Evolutionary conservation across 768 basidiomycete species (phyloP).

Genomic region (Pisolithus sp.): DNA sequence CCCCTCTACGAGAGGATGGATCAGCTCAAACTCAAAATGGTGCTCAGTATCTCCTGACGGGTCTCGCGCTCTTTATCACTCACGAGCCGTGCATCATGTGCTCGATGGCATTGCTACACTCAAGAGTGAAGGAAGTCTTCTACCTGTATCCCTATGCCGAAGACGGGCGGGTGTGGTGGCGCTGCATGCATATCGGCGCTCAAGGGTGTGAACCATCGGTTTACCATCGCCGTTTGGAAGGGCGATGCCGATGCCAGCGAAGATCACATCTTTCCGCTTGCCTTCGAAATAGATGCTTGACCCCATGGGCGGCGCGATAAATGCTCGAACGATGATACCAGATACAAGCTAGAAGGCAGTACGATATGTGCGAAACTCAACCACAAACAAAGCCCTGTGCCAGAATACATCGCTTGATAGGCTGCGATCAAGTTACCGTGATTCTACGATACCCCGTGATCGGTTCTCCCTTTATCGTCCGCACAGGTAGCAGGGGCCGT

Average conservation of each 20-base stretch:
- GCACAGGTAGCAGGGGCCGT: too few species aligned
- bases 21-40: conserved; percentile 42
- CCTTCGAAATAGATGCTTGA: conserved; percentile 25
- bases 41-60: conserved; percentile 82
- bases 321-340: too few species aligned
- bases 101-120: conserved; percentile 92
- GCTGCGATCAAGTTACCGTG: too few species aligned
- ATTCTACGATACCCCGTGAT: too few species aligned
- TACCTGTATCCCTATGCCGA: conserved; percentile 64
- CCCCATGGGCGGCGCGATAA: too few species aligned
- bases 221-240: conserved; percentile 66
- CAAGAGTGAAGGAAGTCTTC: conserved; percentile 84
- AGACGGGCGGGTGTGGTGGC: conserved; percentile 85
- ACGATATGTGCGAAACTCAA: too few species aligned
- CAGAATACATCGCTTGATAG: too few species aligned
- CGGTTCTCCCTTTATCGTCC: too few species aligned
- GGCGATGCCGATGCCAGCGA: conserved; percentile 4
- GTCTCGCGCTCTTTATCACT: conserved; percentile 76
- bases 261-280: conserved; percentile 9
- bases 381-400: too few species aligned
- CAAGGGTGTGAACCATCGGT: conserved; percentile 87
- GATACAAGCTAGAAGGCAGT: too few species aligned
- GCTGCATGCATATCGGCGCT: conserved; percentile 69
- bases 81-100: conserved; percentile 99
- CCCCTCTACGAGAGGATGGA: conserved; percentile 10